Conservation (phyloP, 257 asterid species). For the Handroanthus guayacan region DNA sequence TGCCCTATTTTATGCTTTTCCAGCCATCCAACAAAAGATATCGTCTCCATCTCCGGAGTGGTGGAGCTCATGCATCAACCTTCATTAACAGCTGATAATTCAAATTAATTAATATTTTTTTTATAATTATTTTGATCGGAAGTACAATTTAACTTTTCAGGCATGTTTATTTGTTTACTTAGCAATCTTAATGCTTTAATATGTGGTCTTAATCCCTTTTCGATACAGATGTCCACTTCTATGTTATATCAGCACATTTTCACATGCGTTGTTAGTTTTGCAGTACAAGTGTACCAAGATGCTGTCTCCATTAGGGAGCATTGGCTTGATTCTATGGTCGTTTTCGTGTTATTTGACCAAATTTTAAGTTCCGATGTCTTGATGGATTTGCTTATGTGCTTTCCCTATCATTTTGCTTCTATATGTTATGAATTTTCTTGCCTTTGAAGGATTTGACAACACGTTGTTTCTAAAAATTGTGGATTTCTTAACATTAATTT, state of each 20-base stretch:
- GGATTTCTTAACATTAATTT: too few species aligned
- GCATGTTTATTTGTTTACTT: conserved; percentile 37
- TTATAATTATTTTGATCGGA: conserved; percentile 22
- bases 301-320: conserved; percentile 37
- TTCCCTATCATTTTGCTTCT: too few species aligned
- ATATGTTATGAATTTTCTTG: neutral
- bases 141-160: conserved; percentile 58
- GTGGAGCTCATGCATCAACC: conserved; percentile 18
- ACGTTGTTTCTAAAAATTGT: too few species aligned
- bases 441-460: neutral
- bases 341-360: conserved; percentile 3
- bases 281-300: conserved; percentile 38
- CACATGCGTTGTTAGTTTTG: conserved; percentile 44
- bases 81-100: neutral
- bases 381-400: neutral
- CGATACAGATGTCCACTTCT: conserved; percentile 21
- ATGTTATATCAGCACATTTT: conserved; percentile 38
- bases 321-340: conserved; percentile 19
- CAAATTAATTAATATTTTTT: neutral
- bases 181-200: conserved; percentile 23
- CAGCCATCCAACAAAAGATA: conserved; percentile 10
- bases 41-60: conserved; percentile 24
- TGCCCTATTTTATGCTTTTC: conserved; percentile 31
- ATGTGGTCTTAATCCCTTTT: conserved; percentile 17
- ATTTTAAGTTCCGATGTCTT: neutral